phyloP scores from a whole-genome alignment of 2,329 filamentous ascomycete species.

The Didymella pomorum region DNA sequence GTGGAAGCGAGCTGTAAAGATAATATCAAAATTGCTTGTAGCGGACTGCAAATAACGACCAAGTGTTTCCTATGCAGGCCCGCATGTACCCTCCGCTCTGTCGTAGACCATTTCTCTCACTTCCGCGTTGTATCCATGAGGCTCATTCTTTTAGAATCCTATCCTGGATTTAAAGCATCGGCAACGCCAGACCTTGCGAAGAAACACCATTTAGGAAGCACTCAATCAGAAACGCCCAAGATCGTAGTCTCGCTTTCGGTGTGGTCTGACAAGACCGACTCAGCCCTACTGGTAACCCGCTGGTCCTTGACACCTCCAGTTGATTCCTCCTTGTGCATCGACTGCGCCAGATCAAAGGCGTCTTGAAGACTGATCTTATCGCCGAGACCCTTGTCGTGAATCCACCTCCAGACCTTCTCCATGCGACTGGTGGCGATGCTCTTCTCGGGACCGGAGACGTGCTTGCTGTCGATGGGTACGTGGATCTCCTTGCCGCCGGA shows the following conservation, averaged over 20 bases:
- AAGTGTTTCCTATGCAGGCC: no score
- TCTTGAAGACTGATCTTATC: conserved; percentile 32
- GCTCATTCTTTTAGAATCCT: not conserved
- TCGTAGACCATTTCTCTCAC: no score
- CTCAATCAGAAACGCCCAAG: no score
- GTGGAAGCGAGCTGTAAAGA: not conserved
- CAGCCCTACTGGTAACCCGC: not conserved
- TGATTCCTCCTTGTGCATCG: conserved; percentile 14
- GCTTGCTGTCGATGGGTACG: conserved; percentile 28
- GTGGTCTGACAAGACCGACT: no score
- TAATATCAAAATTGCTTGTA: no score
- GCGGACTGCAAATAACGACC: no score
- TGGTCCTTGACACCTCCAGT: not conserved
- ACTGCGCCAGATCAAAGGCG: conserved; percentile 33
- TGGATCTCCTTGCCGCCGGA: conserved; percentile 20
- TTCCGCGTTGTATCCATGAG: no score
- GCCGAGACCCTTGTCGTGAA: conserved; percentile 29
- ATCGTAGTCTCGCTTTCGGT: no score
- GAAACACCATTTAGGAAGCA: no score
- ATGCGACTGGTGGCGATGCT: conserved; percentile 21
- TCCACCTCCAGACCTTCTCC: conserved; percentile 40
- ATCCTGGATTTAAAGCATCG: not conserved
- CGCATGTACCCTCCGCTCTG: no score
- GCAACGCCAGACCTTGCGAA: not conserved
- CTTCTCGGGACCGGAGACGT: conserved; percentile 34